Percentiles rank a stretch among this genome's conserved stretches.
Evolutionary conservation across 177 flowering plant genomes (phyloP).

Genomic region (Vitis hybrid): DNA sequence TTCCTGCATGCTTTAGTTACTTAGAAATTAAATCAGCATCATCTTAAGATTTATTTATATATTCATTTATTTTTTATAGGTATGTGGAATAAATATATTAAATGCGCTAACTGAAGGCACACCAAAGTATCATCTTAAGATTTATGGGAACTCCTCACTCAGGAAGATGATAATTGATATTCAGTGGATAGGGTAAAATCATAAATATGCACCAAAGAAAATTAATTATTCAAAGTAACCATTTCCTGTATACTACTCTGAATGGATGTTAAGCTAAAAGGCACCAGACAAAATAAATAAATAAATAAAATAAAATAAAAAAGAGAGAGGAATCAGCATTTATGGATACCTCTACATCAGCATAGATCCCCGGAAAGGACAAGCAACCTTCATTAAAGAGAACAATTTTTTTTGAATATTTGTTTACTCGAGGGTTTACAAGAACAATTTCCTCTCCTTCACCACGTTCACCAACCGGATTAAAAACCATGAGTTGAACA

Average conservation of each 20-base stretch:
- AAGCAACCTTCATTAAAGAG: slow-evolving; percentile 89
- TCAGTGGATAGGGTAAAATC: not conserved
- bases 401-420: slow-evolving; percentile 58
- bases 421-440: slow-evolving; percentile 74
- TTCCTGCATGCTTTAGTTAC: too few species aligned
- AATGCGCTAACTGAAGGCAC: too few species aligned
- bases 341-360: slow-evolving; percentile 76
- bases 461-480: slow-evolving; percentile 83
- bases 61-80: too few species aligned
- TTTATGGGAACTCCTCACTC: not conserved
- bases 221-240: not conserved
- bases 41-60: too few species aligned
- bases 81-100: too few species aligned
- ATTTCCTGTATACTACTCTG: not conserved
- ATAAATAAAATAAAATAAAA: not conserved
- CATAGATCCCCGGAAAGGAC: slow-evolving; percentile 91
- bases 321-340: not conserved
- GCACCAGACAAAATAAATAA: not conserved
- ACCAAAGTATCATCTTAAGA: too few species aligned
- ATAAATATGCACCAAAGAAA: not conserved
- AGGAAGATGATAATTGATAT: not conserved
- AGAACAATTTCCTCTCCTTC: slow-evolving; percentile 95
- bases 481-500: slow-evolving; percentile 94
- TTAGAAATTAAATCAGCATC: too few species aligned
- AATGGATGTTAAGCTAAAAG: not conserved